Evolutionary conservation across 169 alveolate species (phyloP).

Genomic region (Haemoproteus tartakovskyi): DNA sequence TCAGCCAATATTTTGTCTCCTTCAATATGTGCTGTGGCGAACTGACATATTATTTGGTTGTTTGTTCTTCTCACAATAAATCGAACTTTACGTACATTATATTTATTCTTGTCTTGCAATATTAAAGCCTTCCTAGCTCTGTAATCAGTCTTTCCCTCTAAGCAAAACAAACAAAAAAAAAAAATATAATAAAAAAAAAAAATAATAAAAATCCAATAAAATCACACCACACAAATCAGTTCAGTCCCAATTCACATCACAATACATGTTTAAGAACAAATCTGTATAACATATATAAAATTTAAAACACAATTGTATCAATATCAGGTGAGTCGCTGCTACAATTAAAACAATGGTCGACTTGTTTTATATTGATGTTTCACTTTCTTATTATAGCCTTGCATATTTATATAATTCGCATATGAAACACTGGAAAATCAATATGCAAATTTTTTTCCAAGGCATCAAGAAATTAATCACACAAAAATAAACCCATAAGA

Average conservation of each 20-base stretch:
- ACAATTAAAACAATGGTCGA: conserved; percentile 5
- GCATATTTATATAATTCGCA: no score
- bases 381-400: conserved; percentile 42
- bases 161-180: background rate
- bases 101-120: conserved; percentile 98
- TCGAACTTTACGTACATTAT: conserved; percentile 99
- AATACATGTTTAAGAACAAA: no score
- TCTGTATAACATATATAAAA: no score
- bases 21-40: conserved; percentile 93
- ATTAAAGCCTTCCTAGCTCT: conserved; percentile 97
- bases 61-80: conserved; percentile 97
- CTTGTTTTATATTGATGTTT: conserved; percentile 35
- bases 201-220: background rate
- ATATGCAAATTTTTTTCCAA: no score
- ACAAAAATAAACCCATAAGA: no score
- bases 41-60: conserved; percentile 93
- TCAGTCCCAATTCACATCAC: no score
- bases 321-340: conserved; percentile 56
- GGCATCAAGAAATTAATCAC: no score
- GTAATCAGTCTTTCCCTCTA: conserved; percentile 99
- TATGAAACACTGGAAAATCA: no score
- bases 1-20: conserved; percentile 97
- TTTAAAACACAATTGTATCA: conserved; percentile 28
- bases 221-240: background rate
- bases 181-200: background rate